Conservation (phyloP, 164 flowering plant genomes). For the Stephania yunnanensis region DNA sequence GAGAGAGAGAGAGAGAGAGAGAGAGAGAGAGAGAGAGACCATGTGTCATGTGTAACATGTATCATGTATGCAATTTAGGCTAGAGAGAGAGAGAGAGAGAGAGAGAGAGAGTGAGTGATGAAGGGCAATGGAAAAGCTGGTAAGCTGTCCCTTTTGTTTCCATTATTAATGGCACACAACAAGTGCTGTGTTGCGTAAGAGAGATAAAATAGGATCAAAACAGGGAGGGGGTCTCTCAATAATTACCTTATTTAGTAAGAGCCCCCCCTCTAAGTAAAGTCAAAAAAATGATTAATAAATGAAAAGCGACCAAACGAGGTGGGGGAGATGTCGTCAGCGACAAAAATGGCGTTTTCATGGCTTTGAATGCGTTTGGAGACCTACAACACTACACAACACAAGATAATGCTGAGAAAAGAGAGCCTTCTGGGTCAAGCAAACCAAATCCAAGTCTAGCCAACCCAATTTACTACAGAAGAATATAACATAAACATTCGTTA, state of each 20-base stretch:
- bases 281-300: not conserved
- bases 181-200: not conserved
- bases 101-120: not conserved
- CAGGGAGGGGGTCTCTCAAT: not conserved
- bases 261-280: too few species aligned
- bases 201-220: not conserved
- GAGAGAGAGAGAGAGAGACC: too few species aligned
- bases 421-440: not conserved
- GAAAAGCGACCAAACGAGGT: not conserved
- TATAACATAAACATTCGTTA: too few species aligned
- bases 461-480: too few species aligned
- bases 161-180: not conserved
- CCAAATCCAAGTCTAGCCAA: too few species aligned
- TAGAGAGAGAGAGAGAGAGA: not conserved
- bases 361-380: not conserved
- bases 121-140: not conserved
- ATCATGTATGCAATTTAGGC: not conserved
- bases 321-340: not conserved
- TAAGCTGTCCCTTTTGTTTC: not conserved
- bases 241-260: not conserved
- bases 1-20: too few species aligned
- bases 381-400: not conserved
- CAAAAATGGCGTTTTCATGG: conserved; percentile 3
- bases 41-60: too few species aligned
- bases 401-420: not conserved